These are phyloP conservation scores for Fusarium anthophilum DNA, from an alignment of 2,329 filamentous ascomycete species.

Conservation along the genomic window DNA sequence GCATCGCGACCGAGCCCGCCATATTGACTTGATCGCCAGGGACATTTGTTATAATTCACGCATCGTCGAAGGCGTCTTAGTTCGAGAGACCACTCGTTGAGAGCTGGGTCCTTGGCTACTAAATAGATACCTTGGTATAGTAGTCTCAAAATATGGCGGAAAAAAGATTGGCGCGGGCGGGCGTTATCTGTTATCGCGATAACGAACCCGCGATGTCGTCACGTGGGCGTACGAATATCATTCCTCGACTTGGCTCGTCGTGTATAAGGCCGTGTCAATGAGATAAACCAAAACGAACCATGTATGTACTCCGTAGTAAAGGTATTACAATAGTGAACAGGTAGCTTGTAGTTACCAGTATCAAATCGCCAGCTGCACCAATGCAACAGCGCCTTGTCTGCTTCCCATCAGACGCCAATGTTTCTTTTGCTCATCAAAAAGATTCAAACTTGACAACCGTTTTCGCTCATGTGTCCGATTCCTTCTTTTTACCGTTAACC, in stretches of 20 bases:
- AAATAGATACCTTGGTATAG: neutral
- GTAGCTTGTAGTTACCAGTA: neutral
- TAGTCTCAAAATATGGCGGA: conserved; percentile 8
- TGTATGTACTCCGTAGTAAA: neutral
- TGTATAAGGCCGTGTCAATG: neutral
- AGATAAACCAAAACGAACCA: neutral
- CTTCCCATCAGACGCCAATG: neutral
- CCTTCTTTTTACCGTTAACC: conserved; percentile 35
- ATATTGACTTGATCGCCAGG: conserved; percentile 55
- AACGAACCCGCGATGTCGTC: conserved; percentile 24
- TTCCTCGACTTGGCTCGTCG: neutral
- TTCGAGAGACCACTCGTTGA: conserved; percentile 12
- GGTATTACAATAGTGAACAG: neutral
- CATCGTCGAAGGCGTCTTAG: conserved; percentile 45
- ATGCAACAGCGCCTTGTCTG: conserved; percentile 24
- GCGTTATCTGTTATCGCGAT: conserved; percentile 41
- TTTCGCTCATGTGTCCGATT: neutral
- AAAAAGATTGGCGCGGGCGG: conserved; percentile 30
- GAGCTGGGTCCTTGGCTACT: conserved; percentile 11
- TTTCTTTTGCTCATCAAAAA: neutral
- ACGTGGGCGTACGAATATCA: conserved; percentile 16
- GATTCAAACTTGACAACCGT: neutral
- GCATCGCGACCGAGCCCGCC: conserved; percentile 53
- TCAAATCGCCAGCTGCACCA: neutral
- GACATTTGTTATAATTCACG: conserved; percentile 56